These are phyloP conservation scores for Ceratobasidium sp. DNA, from an alignment of 1,284 basidiomycete species.

Conservation along the genomic window DNA sequence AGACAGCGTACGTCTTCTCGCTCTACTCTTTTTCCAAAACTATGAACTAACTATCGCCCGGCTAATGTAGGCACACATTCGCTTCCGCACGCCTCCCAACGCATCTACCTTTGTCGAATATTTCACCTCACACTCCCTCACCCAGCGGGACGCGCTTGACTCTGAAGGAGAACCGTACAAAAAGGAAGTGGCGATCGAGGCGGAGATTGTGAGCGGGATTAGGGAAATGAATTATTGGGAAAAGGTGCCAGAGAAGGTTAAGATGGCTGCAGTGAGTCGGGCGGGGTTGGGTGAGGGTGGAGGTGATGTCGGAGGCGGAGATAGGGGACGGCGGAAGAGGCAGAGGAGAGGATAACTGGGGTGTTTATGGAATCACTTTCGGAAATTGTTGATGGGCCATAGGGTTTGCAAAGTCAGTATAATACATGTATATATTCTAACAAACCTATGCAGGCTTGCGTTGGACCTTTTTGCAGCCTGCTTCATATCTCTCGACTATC, in stretches of 20 bases:
- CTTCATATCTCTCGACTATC: too few relatives aligned
- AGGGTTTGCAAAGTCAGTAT: not conserved
- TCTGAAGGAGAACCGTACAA: constrained; percentile 56
- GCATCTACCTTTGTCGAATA: constrained; percentile 64
- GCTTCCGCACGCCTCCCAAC: constrained; percentile 68
- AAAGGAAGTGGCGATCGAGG: constrained; percentile 56
- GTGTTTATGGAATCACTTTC: not conserved
- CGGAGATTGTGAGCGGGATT: constrained; percentile 72
- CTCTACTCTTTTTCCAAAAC: not conserved
- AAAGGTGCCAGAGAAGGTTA: constrained; percentile 78
- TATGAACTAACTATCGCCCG: constrained; percentile 18
- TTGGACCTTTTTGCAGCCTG: not conserved
- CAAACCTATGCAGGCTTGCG: not conserved
- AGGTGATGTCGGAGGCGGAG: not conserved
- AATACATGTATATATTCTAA: not conserved
- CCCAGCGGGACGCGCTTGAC: constrained; percentile 69
- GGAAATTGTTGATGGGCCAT: not conserved
- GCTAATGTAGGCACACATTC: constrained; percentile 74
- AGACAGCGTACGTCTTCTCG: constrained; percentile 68
- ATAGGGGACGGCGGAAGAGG: constrained; percentile 33
- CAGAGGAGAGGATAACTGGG: constrained; percentile 35
- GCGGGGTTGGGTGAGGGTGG: constrained; percentile 13
- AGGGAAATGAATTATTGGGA: constrained; percentile 82
- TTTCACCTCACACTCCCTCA: constrained; percentile 60
- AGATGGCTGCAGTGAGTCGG: constrained; percentile 71